Percentiles rank a stretch among this genome's conserved stretches.
Evolutionary conservation across 2,329 filamentous ascomycete species (phyloP).

Genomic region (Exophiala sp.): DNA sequence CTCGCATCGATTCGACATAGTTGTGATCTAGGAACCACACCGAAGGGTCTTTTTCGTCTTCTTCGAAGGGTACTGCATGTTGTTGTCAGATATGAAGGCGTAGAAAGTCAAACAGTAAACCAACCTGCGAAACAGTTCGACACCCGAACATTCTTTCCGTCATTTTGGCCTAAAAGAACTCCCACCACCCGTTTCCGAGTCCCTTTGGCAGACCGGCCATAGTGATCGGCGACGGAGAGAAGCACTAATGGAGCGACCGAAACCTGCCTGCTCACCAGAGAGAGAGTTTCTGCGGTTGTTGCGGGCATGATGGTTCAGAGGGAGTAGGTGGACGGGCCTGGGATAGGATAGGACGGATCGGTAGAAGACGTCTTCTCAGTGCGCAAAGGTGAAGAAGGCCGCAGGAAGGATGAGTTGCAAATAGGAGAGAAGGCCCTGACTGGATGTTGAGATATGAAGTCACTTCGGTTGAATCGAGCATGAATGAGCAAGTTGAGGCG

Average conservation of each 20-base stretch:
- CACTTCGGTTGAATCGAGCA: not conserved
- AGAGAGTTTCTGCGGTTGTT: constrained; percentile 93
- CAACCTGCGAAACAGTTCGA: constrained; percentile 98
- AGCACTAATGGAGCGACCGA: constrained; percentile 96
- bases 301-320: constrained; percentile 66
- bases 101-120: constrained; percentile 30
- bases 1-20: constrained; percentile 98
- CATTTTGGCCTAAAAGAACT: constrained; percentile 89
- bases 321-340: not conserved
- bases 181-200: constrained; percentile 86
- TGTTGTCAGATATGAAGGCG: constrained; percentile 9
- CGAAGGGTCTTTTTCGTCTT: constrained; percentile 96
- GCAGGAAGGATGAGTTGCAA: too few relatives aligned
- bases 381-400: not conserved
- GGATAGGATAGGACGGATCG: not conserved
- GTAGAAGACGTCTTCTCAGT: not conserved
- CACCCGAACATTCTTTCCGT: constrained; percentile 90
- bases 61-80: constrained; percentile 82
- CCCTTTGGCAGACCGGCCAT: constrained; percentile 86
- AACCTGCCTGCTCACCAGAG: constrained; percentile 88
- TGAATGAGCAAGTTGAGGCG: not conserved
- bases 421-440: too few relatives aligned
- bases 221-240: constrained; percentile 96
- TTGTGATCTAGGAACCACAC: constrained; percentile 99
- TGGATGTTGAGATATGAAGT: too few relatives aligned